These are phyloP conservation scores for Geopyxis carbonaria DNA, from an alignment of 495 filamentous ascomycete genomes.

Conservation along the genomic window DNA sequence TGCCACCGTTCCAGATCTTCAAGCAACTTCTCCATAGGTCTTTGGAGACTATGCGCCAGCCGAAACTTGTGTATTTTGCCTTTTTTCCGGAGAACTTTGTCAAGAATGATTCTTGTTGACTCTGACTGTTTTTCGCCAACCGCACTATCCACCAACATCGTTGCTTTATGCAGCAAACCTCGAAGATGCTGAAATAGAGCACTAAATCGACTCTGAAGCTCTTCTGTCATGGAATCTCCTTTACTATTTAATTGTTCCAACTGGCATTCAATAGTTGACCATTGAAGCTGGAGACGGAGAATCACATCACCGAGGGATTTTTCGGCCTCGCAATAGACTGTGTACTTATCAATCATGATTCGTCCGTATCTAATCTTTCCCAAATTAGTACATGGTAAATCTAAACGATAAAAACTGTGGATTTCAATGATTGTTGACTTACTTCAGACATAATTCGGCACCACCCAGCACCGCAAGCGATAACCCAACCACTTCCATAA, in stretches of 20 bases:
- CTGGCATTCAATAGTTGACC: conserved; percentile 24
- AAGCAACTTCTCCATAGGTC: conserved; percentile 25
- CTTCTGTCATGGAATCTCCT: conserved; percentile 28
- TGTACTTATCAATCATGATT: conserved; percentile 9
- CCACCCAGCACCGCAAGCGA: conserved; percentile 6
- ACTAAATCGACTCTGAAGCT: conserved; percentile 24
- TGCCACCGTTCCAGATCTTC: conserved; percentile 30
- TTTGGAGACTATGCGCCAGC: conserved; percentile 11
- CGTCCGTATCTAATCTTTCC: conserved; percentile 8
- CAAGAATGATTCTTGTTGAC: conserved; percentile 6
- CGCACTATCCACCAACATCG: conserved; percentile 17
- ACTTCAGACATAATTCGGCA: conserved; percentile 15
- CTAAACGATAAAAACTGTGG: too few relatives aligned
- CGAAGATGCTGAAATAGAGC: conserved; percentile 25
- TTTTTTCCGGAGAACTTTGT: conserved; percentile 2
- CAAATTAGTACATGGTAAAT: background rate
- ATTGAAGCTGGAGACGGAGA: conserved; percentile 26
- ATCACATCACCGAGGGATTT: conserved; percentile 24
- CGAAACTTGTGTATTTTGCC: background rate
- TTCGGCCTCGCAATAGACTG: conserved; percentile 16
- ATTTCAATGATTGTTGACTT: too few relatives aligned
- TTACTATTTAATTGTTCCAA: too few relatives aligned
- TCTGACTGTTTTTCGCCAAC: conserved; percentile 14
- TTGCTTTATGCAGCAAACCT: conserved; percentile 24
- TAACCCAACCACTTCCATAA: conserved; percentile 7